Base-by-base conservation (phyloP, 345 rosid species). In the Alliaria petiolata region DNA sequence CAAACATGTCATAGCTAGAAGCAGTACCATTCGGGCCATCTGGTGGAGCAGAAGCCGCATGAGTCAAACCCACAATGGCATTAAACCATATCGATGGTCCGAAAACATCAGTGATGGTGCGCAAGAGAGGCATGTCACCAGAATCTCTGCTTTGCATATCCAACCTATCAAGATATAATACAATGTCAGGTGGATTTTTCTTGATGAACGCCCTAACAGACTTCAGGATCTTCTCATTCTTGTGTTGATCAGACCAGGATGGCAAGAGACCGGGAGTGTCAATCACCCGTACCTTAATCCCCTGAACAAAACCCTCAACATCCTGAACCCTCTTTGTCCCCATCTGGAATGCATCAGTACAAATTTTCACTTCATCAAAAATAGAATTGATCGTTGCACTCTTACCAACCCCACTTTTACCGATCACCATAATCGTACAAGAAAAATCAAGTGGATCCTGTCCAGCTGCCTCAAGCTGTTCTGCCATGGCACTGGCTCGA, bases 21-120 rank as follows among this genome's bases (percentile, higher is more conserved):
- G 93, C 89, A 65, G 86, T 82, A 53, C 98, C 99, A 75, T 91
- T 89, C 1, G 95, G 96, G 38, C 97, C 98, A 79, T 95, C 99
- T 58, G 99, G 97, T 19, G 98, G 99, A 80, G 89, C 98, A 71
- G 98, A 90, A 57, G 98, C 98, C 1, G 99, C 99, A 80, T 95
- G 99, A 66, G 99, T 95, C 71, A 95, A 81, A 67, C 93, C 97
- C 75, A 95, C 99, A 65, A 95, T 95, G 34, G 99, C 99, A 81
- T 95, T 95, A 76, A 87, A 95, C 99, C 99, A 95, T 63, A 95
- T 87, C 3, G 98, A 85, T 14, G 96, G 89, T 66, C 98, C 99
- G 80, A 91, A 89, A 71, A 89, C 82, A 38, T 91, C 89, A 20
- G 88, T 85, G 61, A 91, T 89, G 67, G 98, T 89, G 76, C 96